Base-by-base conservation (phyloP, 371 early-diverging fungal species). In the Haplosporangium sp. region DNA sequence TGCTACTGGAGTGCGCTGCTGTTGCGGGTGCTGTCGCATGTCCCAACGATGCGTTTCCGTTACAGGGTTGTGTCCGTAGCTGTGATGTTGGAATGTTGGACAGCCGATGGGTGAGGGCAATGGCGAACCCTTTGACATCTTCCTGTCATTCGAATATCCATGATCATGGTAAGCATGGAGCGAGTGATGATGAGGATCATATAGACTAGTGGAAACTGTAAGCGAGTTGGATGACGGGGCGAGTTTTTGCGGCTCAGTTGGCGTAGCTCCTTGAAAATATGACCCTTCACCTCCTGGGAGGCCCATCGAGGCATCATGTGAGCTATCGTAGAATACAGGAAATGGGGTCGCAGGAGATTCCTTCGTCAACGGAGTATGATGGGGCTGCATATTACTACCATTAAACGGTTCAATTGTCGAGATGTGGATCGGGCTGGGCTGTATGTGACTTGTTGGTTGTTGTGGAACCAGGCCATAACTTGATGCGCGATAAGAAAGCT, bases 1-100 rank as follows among this genome's bases (percentile, higher is more conserved):
- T 8, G 40, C 65, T 23, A 16, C 12, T 16, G 20, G 38, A 16
- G 54, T 55, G 14, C 47, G 23, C 10, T 69, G 60, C 21, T 73
- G 75, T n/a, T 76, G 71, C 16, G 71, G 64, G 42, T 76, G 77
- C n/a, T 76, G 77, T 8, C 56, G 62, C 36, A 71, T 67, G 18
- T 76, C 67, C 77, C 77, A 71, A 42, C 59, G 72, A 56, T 76
- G 68, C 4, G 77, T 71, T 21, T 71, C 77, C 13, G 41, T 18
- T 21, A 62, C 42, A 29, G 63, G 64, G 6, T 76, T 64, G 20
- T 62, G 60, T 23, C 63, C 62, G 10, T 21, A 36, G 21, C 67
- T 71, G n/a, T 42, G 42, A 29, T 60, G 59, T 38, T 67, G 77
- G 45, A 76, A 76, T 8, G 71, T 71, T 0, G 77, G 72, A 21